Evolutionary conservation across 305 asterid species (phyloP), one percentile per base, ranked within the genome.

Genomic region (Striga hermonthica): DNA sequence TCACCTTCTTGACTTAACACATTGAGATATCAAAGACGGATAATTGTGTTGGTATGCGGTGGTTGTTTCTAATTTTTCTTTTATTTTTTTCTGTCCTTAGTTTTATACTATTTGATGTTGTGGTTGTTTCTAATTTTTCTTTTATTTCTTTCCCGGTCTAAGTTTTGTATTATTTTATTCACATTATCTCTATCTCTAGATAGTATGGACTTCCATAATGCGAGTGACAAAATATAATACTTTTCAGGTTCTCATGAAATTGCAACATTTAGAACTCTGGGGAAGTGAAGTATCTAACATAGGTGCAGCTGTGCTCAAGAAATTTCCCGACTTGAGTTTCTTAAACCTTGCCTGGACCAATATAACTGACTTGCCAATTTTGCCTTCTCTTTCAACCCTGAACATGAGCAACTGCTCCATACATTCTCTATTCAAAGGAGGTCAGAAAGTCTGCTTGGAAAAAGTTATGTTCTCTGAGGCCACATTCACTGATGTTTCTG

Each of bases 391-490:
- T 64, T 62, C 75, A 41, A 75, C 48, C 78, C 84, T 94, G 67
- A 83, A 90, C 88, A 85, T 90, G 95, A 90, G 97, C 70, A 90
- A 85, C 81, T 93, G 97, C 79, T 79, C 83, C 8, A 64, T 93
- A 76, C 80, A 77, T 70, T 79, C 89, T 67, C 57, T 90, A 41
- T 84, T 76, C 37, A 76, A 78, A 45, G 88, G 79, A 70, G 89
- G 79, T 57, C 78, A 53, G 47, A 75, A 77, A 79, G 83, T 88
- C 70, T 72, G 39, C 53, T 53, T 85, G 70, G 72, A 76, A 78
- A 85, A 82, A 68, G 80, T 93, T 11, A 60, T 81, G 64, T 68
- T 89, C 7, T 79, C 92, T 71, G 94, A 91, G 67, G 83, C 95
- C 72, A 70, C 77, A 55, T 64, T 90, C 28, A 28, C 66, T 47